Base-by-base conservation (phyloP, 2,329 filamentous ascomycete species). In the Trichophyton equinum region DNA sequence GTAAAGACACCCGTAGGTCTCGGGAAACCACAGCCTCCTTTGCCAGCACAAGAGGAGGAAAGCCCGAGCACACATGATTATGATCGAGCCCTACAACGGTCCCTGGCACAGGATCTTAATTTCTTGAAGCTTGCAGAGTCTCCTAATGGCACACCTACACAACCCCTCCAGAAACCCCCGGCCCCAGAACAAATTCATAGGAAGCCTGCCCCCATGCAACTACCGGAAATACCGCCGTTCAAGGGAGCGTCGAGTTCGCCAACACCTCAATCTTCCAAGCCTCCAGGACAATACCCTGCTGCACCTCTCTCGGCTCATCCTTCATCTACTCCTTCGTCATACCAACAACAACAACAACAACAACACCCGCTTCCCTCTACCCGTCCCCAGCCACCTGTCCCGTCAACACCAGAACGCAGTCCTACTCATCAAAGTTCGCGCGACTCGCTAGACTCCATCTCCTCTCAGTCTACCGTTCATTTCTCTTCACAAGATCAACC, bases 391-490 rank as follows among this genome's bases (percentile, higher is more conserved):
- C 59, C 40, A 40, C 59, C 46, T 47, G 58, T n/a, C 38, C 40
- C 40, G 40, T 55, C 46, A 42, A 18, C 11, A 8, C 38, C 38
- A 36, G 60, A 51, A 57, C 22, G 22, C 30, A 33, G 13, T 25
- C n/a, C 49, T 13, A 30, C 49, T 5, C 11, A 7, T 33, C 49
- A 25, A 11, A 53, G 27, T n/a, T 15, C 49, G 9, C 49, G 49
- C 49, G 49, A 53, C 15, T 53, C 49, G n/a, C 27, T 53, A 40
- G 38, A 63, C 58, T 61, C 62, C 53, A 59, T 63, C 5, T 76
- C 78, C 85, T 84, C 67, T 83, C 83, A 2, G 77, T 79, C 11
- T 81, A 79, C 1, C 78, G 20, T 46, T 9, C 38, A 44, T 38
- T 33, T 42, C 57, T 33, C 57, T 20, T 42, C 27, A 1, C 57